Evolutionary conservation across 2,329 filamentous ascomycete genomes (phyloP).

Genomic region (Paraconiothyrium sp.): DNA sequence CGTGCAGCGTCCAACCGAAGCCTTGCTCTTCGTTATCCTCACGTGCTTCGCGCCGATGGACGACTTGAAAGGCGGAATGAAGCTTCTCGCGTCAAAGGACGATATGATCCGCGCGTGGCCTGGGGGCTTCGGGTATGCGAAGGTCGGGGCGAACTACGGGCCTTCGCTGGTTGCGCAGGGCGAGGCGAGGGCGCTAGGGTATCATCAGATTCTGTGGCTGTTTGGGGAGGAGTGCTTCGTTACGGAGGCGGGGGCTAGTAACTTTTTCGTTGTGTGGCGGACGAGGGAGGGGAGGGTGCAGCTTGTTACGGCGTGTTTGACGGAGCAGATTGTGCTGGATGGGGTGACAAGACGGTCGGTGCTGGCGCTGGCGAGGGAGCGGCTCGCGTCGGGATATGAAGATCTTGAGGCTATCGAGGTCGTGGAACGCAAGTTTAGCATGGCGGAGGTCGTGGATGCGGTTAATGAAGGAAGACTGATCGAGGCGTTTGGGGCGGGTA

Average conservation of each 20-base stretch:
- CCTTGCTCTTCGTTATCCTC: constrained; percentile 85
- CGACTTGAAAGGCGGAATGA: constrained; percentile 59
- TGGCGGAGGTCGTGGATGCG: constrained; percentile 78
- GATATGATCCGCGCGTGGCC: constrained; percentile 93
- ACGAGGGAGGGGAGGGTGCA: constrained; percentile 70
- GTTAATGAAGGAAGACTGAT: constrained; percentile 77
- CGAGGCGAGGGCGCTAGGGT: constrained; percentile 77
- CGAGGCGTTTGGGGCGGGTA: constrained; percentile 88
- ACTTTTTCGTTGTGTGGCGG: constrained; percentile 89
- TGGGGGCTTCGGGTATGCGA: constrained; percentile 90
- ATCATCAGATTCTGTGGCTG: constrained; percentile 93
- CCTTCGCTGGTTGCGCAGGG: constrained; percentile 80
- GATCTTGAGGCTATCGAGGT: constrained; percentile 67
- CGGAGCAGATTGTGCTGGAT: constrained; percentile 46
- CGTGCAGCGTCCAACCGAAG: constrained; percentile 80
- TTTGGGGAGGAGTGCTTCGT: constrained; percentile 81
- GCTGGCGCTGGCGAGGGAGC: constrained; percentile 74
- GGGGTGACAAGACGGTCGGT: constrained; percentile 84
- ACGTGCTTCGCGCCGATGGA: constrained; percentile 58
- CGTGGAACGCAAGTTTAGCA: constrained; percentile 84
- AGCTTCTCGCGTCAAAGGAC: constrained; percentile 78
- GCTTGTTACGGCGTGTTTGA: constrained; percentile 90
- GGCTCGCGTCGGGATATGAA: constrained; percentile 57
- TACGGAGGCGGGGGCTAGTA: constrained; percentile 90
- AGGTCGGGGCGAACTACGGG: constrained; percentile 94